Conservation (phyloP, 192 early-diverging fungal species). For the Gryganskiella cystojenkinii region DNA sequence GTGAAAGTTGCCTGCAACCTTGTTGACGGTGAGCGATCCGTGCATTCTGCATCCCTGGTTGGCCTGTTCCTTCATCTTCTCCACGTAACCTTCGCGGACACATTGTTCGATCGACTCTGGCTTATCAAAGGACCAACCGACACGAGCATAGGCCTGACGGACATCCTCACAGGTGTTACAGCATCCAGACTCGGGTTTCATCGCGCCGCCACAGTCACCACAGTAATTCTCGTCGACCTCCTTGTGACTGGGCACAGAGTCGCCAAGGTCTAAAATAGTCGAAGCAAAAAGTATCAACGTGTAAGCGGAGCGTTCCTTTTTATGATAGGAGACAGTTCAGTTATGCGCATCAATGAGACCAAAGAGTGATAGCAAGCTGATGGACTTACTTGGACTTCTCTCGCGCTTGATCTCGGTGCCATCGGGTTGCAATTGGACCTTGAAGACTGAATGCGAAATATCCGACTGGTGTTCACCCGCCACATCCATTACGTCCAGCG, state of each 20-base stretch:
- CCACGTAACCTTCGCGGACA: conserved; percentile 80
- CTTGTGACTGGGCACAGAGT: conserved; percentile 19
- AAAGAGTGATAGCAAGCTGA: too few species aligned
- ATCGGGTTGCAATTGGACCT: conserved; percentile 74
- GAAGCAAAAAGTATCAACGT: conserved; percentile 13
- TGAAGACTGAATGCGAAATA: conserved; percentile 78
- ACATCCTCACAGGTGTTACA: conserved; percentile 96
- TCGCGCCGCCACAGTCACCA: conserved; percentile 89
- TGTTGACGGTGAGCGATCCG: conserved; percentile 84
- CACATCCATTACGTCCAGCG: conserved; percentile 94
- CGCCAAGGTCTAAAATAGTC: conserved; percentile 59
- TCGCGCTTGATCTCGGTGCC: conserved; percentile 71
- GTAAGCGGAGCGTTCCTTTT: too few species aligned
- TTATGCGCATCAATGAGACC: background rate
- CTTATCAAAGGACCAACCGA: conserved; percentile 83
- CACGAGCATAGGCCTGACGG: conserved; percentile 77
- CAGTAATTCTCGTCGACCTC: conserved; percentile 67
- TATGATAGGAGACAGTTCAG: too few species aligned
- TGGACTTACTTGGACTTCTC: conserved; percentile 62
- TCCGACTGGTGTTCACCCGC: conserved; percentile 90
- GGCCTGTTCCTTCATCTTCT: conserved; percentile 75
- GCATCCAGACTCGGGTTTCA: conserved; percentile 75
- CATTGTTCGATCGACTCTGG: conserved; percentile 89
- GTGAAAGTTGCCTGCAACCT: conserved; percentile 93
- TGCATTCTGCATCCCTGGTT: conserved; percentile 90